Evolutionary conservation across 2,329 filamentous ascomycete species (phyloP).

Genomic region (Arthrobotrys pseudoclavata): DNA sequence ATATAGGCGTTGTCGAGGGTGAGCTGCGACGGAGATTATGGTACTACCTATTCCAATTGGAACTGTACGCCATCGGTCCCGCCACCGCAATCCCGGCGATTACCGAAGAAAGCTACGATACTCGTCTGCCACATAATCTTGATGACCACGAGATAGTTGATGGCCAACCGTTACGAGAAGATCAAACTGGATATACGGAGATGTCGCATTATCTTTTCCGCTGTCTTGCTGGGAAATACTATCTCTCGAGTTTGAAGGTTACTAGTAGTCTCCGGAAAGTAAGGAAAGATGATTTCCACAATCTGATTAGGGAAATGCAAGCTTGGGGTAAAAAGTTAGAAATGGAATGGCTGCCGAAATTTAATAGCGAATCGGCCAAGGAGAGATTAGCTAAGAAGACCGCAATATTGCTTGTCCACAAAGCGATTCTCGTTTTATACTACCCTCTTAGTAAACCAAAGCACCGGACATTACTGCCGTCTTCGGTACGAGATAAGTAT

Average conservation of each 20-base stretch:
- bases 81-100: slow-evolving; percentile 55
- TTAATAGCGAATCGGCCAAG: slow-evolving; percentile 48
- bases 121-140: slow-evolving; percentile 47
- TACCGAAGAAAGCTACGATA: slow-evolving; percentile 56
- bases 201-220: slow-evolving; percentile 60
- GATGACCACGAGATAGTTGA: slow-evolving; percentile 57
- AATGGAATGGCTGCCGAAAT: slow-evolving; percentile 55
- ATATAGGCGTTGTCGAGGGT: slow-evolving; percentile 49
- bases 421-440: slow-evolving; percentile 57
- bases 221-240: slow-evolving; percentile 57
- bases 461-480: slow-evolving; percentile 40
- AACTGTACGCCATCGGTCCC: slow-evolving; percentile 54
- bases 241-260: slow-evolving; percentile 56
- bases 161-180: slow-evolving; percentile 45
- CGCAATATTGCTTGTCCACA: slow-evolving; percentile 51
- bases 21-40: slow-evolving; percentile 56
- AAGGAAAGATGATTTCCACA: slow-evolving; percentile 51
- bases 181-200: slow-evolving; percentile 51
- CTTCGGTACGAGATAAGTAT: slow-evolving; percentile 53
- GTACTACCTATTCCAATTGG: slow-evolving; percentile 56
- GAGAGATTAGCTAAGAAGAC: slow-evolving; percentile 56
- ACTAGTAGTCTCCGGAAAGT: slow-evolving; percentile 51
- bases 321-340: slow-evolving; percentile 57
- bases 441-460: slow-evolving; percentile 58
- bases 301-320: slow-evolving; percentile 55